Conservation (phyloP, 768 basidiomycete genomes). For the Crucibulum laeve region DNA sequence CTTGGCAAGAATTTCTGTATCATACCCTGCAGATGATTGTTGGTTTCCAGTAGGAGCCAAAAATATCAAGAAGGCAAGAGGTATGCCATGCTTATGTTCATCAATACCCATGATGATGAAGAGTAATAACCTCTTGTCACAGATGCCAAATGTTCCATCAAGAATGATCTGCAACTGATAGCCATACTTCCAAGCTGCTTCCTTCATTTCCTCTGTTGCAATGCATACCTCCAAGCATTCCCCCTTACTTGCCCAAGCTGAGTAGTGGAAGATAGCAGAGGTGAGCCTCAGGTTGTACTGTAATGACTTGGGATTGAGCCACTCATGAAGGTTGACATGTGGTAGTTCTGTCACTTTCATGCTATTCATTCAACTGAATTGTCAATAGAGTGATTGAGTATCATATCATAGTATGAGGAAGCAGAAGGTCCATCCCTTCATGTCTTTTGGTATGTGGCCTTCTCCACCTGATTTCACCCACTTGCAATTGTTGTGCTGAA, state of each 20-base stretch:
- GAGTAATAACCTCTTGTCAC: constrained; percentile 15
- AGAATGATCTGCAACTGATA: constrained; percentile 14
- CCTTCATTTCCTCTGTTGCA: constrained; percentile 19
- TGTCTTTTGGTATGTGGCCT: no score
- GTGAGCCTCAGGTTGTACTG: neutral
- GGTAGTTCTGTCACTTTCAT: no score
- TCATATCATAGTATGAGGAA: no score
- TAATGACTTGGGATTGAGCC: neutral
- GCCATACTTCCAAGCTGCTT: constrained; percentile 15
- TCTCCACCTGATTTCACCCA: no score
- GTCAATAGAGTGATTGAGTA: no score
- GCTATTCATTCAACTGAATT: no score
- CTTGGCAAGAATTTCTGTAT: constrained; percentile 8
- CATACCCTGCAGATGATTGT: constrained; percentile 12
- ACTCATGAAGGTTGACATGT: neutral
- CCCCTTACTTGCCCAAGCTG: neutral
- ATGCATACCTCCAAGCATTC: constrained; percentile 27
- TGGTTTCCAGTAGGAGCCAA: constrained; percentile 9
- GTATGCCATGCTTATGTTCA: constrained; percentile 20
- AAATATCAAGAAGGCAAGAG: constrained; percentile 25
- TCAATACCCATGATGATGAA: constrained; percentile 27
- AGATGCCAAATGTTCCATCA: constrained; percentile 19
- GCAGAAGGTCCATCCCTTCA: no score
- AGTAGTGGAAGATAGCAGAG: neutral
- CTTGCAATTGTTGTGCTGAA: no score